Evolutionary conservation across 2,329 filamentous ascomycete genomes (phyloP).

Genomic region (Diaporthe longicolla): DNA sequence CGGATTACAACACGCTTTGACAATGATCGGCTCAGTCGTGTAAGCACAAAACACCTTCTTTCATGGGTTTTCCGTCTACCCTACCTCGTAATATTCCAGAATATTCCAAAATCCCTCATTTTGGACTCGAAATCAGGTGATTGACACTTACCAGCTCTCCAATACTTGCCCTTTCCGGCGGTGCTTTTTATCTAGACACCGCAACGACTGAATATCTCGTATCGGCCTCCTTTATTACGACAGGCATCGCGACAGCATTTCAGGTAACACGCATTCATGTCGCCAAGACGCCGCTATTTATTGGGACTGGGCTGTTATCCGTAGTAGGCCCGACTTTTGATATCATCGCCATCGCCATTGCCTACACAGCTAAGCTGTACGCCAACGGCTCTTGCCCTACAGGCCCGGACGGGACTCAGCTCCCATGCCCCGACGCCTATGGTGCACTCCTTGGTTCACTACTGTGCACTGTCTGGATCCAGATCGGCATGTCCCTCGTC

Average conservation of each 20-base stretch:
- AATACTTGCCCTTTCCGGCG: constrained; percentile 73
- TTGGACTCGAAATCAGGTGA: not conserved
- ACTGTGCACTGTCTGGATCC: constrained; percentile 65
- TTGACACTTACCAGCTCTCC: constrained; percentile 55
- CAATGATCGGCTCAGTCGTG: constrained; percentile 72
- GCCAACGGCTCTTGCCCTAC: constrained; percentile 73
- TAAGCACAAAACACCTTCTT: not conserved
- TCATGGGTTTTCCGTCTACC: not conserved
- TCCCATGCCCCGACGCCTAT: constrained; percentile 77
- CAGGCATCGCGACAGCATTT: constrained; percentile 74
- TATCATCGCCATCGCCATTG: constrained; percentile 74
- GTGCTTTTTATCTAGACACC: constrained; percentile 69
- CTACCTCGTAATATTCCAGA: too few relatives aligned
- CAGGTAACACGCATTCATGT: constrained; percentile 78
- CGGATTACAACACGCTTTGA: constrained; percentile 78
- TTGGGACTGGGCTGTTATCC: constrained; percentile 76
- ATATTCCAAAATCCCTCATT: not conserved
- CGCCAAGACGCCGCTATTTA: constrained; percentile 71
- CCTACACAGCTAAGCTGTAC: constrained; percentile 75
- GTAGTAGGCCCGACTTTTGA: constrained; percentile 79
- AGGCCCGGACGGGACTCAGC: constrained; percentile 66
- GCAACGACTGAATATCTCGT: constrained; percentile 75
- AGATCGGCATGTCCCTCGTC: constrained; percentile 76
- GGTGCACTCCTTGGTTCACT: constrained; percentile 73
- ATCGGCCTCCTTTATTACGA: constrained; percentile 77